Conservation (phyloP, 169 alveolate genomes). For the Babesia bigemina region DNA sequence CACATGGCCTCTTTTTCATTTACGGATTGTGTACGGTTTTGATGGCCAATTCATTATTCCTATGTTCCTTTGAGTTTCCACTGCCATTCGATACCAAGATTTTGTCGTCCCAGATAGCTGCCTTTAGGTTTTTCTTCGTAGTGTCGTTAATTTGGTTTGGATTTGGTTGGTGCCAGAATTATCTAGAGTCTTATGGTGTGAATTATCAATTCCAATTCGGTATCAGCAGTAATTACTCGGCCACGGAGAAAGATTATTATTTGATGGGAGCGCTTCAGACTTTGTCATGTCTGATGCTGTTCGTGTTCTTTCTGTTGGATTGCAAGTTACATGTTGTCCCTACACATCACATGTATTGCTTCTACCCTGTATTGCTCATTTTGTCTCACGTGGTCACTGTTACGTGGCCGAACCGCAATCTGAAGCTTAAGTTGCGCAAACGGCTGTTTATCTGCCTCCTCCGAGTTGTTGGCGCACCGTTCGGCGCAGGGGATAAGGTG, state of each 20-base stretch:
- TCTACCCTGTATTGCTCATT: constrained; percentile 40
- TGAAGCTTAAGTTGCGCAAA: constrained; percentile 54
- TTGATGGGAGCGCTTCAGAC: constrained; percentile 74
- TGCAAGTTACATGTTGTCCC: constrained; percentile 42
- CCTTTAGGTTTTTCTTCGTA: constrained; percentile 70
- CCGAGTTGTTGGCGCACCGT: constrained; percentile 50
- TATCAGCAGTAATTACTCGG: constrained; percentile 74
- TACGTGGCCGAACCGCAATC: constrained; percentile 39
- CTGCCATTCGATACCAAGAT: constrained; percentile 27
- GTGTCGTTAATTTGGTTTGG: constrained; percentile 71
- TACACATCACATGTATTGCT: constrained; percentile 24
- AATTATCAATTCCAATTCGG: constrained; percentile 78
- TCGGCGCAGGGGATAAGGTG: constrained; percentile 52
- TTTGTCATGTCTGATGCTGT: constrained; percentile 62
- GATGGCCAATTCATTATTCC: constrained; percentile 31
- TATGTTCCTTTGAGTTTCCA: constrained; percentile 61
- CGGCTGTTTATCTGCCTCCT: constrained; percentile 28
- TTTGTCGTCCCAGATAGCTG: constrained; percentile 64
- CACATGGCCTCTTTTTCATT: constrained; percentile 50
- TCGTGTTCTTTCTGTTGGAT: constrained; percentile 71
- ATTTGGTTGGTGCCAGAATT: constrained; percentile 74
- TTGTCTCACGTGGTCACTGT: constrained; percentile 9
- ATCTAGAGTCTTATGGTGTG: constrained; percentile 79
- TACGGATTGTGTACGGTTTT: constrained; percentile 67
- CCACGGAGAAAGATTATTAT: constrained; percentile 67